Evolutionary conservation across 768 basidiomycete genomes (phyloP).

Genomic region (Kockovaella imperatae): DNA sequence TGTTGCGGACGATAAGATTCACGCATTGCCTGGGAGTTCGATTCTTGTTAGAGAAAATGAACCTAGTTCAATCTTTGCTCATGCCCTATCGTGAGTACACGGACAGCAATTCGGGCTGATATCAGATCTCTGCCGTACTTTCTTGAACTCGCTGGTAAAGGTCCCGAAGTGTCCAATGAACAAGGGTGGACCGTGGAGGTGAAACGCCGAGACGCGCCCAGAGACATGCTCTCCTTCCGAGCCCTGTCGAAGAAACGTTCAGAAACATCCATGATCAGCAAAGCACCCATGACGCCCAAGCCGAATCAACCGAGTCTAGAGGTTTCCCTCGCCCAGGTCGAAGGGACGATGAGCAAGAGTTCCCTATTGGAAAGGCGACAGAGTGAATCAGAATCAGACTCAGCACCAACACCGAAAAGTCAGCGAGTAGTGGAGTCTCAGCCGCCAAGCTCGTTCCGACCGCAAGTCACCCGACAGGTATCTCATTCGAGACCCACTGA

Average conservation of each 20-base stretch:
- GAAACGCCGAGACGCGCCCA: slow-evolving; percentile 25
- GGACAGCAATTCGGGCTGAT: neutral
- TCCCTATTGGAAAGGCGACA: slow-evolving; percentile 32
- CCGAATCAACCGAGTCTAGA: slow-evolving; percentile 26
- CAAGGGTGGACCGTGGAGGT: slow-evolving; percentile 25
- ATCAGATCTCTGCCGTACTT: slow-evolving; percentile 26
- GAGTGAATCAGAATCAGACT: neutral
- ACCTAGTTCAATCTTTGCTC: slow-evolving; percentile 32
- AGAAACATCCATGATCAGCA: slow-evolving; percentile 14
- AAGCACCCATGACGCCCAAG: slow-evolving; percentile 15
- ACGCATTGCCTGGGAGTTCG: slow-evolving; percentile 25
- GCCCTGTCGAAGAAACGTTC: slow-evolving; percentile 27
- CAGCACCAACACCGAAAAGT: neutral
- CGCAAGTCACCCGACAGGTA: neutral
- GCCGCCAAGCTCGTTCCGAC: slow-evolving; percentile 6
- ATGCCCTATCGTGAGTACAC: slow-evolving; percentile 30
- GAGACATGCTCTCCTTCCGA: slow-evolving; percentile 29
- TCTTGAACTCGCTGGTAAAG: slow-evolving; percentile 14
- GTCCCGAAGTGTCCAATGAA: neutral
- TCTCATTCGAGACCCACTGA: slow-evolving; percentile 1
- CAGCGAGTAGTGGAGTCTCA: neutral
- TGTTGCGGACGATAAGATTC: slow-evolving; percentile 1
- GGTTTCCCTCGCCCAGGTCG: slow-evolving; percentile 27
- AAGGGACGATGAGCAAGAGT: slow-evolving; percentile 24
- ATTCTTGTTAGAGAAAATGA: slow-evolving; percentile 31